Percentiles rank a stretch among this genome's conserved stretches.
These are phyloP conservation scores for Pseudogymnoascus sp. DNA, from an alignment of 2,329 filamentous ascomycete species.

Conservation along the genomic window DNA sequence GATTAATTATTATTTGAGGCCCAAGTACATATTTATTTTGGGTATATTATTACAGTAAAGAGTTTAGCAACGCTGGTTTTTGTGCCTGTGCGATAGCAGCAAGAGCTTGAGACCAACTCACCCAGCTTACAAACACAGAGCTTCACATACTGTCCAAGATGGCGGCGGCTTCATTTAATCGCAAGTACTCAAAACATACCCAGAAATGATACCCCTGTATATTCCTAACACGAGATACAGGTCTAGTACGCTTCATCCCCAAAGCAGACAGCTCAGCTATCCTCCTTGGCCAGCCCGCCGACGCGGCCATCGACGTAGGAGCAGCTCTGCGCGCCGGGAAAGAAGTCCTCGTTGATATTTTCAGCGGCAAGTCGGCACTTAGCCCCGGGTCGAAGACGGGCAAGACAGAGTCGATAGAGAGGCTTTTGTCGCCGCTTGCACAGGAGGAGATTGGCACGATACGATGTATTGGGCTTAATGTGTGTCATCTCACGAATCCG, in stretches of 20 bases:
- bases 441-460: constrained; percentile 38
- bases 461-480: constrained; percentile 43
- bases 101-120: background rate
- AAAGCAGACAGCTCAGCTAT: constrained; percentile 39
- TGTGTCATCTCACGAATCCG: constrained; percentile 21
- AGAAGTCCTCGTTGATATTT: constrained; percentile 47
- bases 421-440: constrained; percentile 36
- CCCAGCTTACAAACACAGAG: background rate
- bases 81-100: background rate
- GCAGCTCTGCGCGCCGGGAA: constrained; percentile 45
- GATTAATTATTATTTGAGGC: background rate
- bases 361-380: constrained; percentile 49
- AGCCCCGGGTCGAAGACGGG: constrained; percentile 43
- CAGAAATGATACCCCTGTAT: background rate
- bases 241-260: constrained; percentile 51
- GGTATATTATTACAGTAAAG: background rate
- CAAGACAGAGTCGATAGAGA: constrained; percentile 35
- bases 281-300: constrained; percentile 47
- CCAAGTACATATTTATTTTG: background rate
- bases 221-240: constrained; percentile 27
- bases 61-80: background rate
- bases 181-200: constrained; percentile 7
- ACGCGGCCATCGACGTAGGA: constrained; percentile 47
- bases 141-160: background rate
- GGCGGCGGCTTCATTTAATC: constrained; percentile 5